phyloP scores from a whole-genome alignment of 495 filamentous ascomycete genomes.

The Xylaria nigripes region DNA sequence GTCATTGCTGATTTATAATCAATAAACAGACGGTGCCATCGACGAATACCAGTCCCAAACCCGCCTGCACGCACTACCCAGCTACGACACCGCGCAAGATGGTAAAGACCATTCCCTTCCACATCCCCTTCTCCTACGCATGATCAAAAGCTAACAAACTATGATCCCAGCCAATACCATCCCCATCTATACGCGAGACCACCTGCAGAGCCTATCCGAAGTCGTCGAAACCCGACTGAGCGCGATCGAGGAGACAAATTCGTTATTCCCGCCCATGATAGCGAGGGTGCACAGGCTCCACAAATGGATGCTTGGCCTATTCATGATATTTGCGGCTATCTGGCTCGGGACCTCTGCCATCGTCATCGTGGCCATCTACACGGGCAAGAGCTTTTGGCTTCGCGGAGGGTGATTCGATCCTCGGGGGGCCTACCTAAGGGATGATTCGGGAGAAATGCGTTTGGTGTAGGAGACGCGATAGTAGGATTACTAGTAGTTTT shows the following conservation, averaged over 20 bases:
- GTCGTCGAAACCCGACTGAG: not conserved
- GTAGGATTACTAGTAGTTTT: not conserved
- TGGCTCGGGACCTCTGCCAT: not conserved
- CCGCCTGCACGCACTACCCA: no score
- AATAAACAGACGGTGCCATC: no score
- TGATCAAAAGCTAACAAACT: no score
- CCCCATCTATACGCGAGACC: conserved; percentile 6
- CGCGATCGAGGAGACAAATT: not conserved
- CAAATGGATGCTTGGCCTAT: not conserved
- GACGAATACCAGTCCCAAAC: no score
- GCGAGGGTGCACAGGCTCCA: not conserved
- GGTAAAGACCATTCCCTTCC: not conserved
- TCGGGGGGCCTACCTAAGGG: not conserved
- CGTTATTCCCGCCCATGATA: not conserved
- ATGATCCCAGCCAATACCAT: not conserved
- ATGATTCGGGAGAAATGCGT: not conserved
- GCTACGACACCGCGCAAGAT: no score
- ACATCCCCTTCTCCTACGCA: not conserved
- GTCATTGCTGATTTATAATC: no score
- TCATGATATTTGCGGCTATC: not conserved
- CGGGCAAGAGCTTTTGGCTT: not conserved
- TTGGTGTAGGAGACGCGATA: not conserved
- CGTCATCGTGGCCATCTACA: not conserved
- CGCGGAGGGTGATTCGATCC: not conserved
- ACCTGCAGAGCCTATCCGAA: not conserved